These are phyloP conservation scores for Gossypium mustelinum DNA, from an alignment of 345 rosid species.

Conservation along the genomic window DNA sequence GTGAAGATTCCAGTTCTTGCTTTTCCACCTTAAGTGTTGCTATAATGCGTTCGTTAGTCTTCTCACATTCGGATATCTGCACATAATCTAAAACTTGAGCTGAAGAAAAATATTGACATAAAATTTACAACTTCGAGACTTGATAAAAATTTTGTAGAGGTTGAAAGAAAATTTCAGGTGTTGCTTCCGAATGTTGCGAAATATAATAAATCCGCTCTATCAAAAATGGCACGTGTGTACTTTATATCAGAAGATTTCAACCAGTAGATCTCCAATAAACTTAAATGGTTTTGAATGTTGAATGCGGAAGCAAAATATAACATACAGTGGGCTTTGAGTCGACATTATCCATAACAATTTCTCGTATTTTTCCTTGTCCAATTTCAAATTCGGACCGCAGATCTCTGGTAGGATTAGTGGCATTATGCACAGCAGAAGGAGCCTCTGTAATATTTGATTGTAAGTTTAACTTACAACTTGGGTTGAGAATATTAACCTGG, in stretches of 20 bases:
- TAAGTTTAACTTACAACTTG: slow-evolving; percentile 84
- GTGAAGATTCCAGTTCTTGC: slow-evolving; percentile 68
- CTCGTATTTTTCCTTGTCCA: slow-evolving; percentile 77
- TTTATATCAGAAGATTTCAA: not conserved
- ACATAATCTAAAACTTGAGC: slow-evolving; percentile 12
- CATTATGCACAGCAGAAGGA: slow-evolving; percentile 64
- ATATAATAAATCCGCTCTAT: not conserved
- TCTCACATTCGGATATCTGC: slow-evolving; percentile 57
- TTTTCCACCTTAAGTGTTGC: slow-evolving; percentile 64
- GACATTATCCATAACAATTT: slow-evolving; percentile 71
- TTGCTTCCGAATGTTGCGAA: not conserved
- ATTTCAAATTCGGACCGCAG: slow-evolving; percentile 70
- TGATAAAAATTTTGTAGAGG: not conserved
- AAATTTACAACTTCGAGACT: not conserved
- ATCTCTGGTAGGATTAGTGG: slow-evolving; percentile 70
- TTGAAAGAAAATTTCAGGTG: not conserved
- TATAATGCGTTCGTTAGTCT: slow-evolving; percentile 39
- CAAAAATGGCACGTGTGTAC: not conserved
- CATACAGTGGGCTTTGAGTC: slow-evolving; percentile 55
- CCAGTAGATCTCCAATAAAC: not conserved
- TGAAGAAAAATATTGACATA: not conserved
- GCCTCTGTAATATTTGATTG: slow-evolving; percentile 55
- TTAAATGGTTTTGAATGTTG: not conserved
- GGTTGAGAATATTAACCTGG: slow-evolving; percentile 86
- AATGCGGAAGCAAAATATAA: slow-evolving; percentile 10